Evolutionary conservation across 352 stramenopile genomes (phyloP).

Genomic region (Albugo laibachii): DNA sequence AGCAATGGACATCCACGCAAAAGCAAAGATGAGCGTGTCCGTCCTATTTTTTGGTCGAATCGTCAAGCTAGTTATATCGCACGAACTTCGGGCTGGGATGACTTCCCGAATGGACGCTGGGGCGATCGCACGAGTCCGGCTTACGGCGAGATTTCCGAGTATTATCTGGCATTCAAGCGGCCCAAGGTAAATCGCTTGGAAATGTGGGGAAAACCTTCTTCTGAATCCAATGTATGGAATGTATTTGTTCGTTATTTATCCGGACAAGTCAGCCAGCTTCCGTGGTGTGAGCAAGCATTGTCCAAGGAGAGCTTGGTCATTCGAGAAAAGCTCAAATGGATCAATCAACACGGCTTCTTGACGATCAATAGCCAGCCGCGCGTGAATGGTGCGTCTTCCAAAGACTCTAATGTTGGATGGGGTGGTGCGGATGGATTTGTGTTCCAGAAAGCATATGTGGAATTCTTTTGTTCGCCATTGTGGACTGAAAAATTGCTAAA

Average conservation of each 20-base stretch:
- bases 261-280: conserved; percentile 74
- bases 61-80: conserved; percentile 92
- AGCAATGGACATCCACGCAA: conserved; percentile 17
- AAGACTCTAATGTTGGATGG: conserved; percentile 87
- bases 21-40: conserved; percentile 65
- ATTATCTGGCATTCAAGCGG: conserved; percentile 80
- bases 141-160: conserved; percentile 91
- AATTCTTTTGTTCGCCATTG: conserved; percentile 89
- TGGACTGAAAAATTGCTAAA: conserved; percentile 44
- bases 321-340: conserved; percentile 50
- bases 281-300: conserved; percentile 92
- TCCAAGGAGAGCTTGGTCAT: conserved; percentile 85
- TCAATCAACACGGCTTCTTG: conserved; percentile 83
- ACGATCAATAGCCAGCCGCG: conserved; percentile 91
- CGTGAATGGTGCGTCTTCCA: conserved; percentile 82
- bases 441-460: conserved; percentile 98
- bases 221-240: conserved; percentile 82
- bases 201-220: conserved; percentile 71
- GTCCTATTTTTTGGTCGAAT: conserved; percentile 98
- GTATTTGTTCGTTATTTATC: conserved; percentile 85
- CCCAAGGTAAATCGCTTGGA: conserved; percentile 46
- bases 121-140: conserved; percentile 86
- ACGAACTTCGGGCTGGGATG: conserved; percentile 91
- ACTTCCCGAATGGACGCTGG: conserved; percentile 93
- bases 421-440: conserved; percentile 86